Base-by-base conservation (phyloP, 148 eudicot genomes). In the Oxyria digyna region DNA sequence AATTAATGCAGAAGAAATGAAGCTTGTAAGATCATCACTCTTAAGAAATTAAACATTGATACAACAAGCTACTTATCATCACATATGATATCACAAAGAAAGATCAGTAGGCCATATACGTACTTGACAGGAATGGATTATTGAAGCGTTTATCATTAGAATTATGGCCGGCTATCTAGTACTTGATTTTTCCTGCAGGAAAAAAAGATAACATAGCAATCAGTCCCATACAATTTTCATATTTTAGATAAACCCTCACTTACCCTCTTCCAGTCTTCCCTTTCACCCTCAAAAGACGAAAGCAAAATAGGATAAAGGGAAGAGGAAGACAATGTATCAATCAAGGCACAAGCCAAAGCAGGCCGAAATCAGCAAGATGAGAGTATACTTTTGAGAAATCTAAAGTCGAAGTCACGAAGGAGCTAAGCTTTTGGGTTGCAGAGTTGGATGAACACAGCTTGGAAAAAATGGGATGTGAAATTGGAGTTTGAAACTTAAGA, bases 61-160 rank as follows among this genome's bases (percentile, higher is more conserved):
- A 10, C 12, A 52, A 23, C 13, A 11, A 57, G 64, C 8, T 13
- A 29, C 8, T 27, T 27, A 57, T 27, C 8, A 46, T n/a, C 13
- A 12, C 64, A 57, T 13, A 57, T 11, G 24, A 57, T 29, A 12
- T 26, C 6, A 57, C 11, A 4, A 59, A 29, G 12, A 31, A 37
- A 27, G 12, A 15, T 24, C n/a, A 18, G 13, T 57, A 59, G 20
- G 37, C 9, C 31, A 31, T 29, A 59, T 59, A 59, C 65, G 14
- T 59, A 59, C 65, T 59, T 59, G 65, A 33, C 18, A 59, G 37
- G 65, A 38, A 59, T 59, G 65, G 15, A 31, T 15, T 59, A 14
- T 31, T 37, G n/a, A 6, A 59, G 65, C 14, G 37, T 59, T 59
- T 59, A 29, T 59, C 65, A 59, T 59, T 59, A 27, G 65, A 59